Evolutionary conservation across 805 yeast species (phyloP).

Genomic region (Groenewaldozyma tartarivorans): DNA sequence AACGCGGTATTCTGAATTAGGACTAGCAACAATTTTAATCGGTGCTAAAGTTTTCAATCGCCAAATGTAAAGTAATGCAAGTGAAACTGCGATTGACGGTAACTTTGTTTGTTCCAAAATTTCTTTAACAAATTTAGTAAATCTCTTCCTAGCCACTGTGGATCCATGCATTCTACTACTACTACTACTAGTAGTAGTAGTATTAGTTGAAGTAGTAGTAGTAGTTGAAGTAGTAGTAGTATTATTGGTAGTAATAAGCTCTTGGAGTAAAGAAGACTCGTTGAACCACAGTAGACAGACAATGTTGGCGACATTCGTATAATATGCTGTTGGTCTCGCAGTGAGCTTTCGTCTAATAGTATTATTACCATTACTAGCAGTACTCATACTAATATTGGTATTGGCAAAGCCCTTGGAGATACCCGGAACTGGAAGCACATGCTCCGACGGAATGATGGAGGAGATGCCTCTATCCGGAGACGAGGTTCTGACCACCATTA

Average conservation of each 20-base stretch:
- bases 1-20: conserved; percentile 28
- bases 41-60: conserved; percentile 21
- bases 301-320: conserved; percentile 20
- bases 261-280: conserved; percentile 9
- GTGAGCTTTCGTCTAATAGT: too few relatives aligned
- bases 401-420: too few relatives aligned
- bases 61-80: conserved; percentile 26
- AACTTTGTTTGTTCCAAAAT: conserved; percentile 24
- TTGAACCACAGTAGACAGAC: conserved; percentile 27
- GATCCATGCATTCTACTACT: background rate
- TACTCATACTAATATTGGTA: too few relatives aligned
- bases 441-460: too few relatives aligned
- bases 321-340: too few relatives aligned
- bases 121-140: conserved; percentile 21
- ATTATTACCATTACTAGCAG: too few relatives aligned
- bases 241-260: background rate
- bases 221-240: background rate
- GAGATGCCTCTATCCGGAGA: too few relatives aligned
- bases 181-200: background rate
- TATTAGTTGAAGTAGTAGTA: background rate
- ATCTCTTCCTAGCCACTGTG: conserved; percentile 17
- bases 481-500: too few relatives aligned
- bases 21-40: conserved; percentile 18
- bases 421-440: too few relatives aligned
- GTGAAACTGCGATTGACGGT: conserved; percentile 23